These are phyloP conservation scores for Coniochaeta prunicola DNA, from an alignment of 2,329 filamentous ascomycete species.

Conservation along the genomic window DNA sequence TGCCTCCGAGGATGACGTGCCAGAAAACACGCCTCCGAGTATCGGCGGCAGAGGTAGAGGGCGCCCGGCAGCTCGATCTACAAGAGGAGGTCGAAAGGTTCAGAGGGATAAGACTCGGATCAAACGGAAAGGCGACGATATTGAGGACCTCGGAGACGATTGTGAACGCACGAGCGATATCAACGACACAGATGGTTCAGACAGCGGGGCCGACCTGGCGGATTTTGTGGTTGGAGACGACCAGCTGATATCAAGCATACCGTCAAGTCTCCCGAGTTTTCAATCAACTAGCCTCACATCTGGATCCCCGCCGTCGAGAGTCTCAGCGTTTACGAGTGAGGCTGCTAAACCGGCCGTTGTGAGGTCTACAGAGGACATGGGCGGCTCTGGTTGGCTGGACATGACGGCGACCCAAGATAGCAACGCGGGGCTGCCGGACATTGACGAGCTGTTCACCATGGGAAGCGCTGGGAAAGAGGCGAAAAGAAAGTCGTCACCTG, in stretches of 20 bases:
- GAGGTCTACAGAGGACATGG: background rate
- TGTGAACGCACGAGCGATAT: constrained; percentile 42
- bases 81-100: background rate
- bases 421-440: background rate
- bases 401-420: background rate
- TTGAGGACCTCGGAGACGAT: constrained; percentile 44
- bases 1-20: constrained; percentile 7
- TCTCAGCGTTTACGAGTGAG: background rate
- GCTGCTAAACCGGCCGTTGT: background rate
- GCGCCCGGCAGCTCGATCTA: background rate
- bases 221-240: constrained; percentile 52
- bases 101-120: constrained; percentile 5
- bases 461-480: background rate
- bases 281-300: constrained; percentile 17
- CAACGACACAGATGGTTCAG: constrained; percentile 37
- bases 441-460: background rate
- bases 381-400: background rate
- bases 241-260: constrained; percentile 26
- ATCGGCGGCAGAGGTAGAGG: background rate
- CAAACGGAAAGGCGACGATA: constrained; percentile 25
- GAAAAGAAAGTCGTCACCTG: background rate
- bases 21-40: background rate
- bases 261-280: background rate
- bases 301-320: background rate
- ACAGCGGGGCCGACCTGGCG: constrained; percentile 41